Conservation (phyloP, 768 basidiomycete genomes). For the Lentinula boryana region DNA sequence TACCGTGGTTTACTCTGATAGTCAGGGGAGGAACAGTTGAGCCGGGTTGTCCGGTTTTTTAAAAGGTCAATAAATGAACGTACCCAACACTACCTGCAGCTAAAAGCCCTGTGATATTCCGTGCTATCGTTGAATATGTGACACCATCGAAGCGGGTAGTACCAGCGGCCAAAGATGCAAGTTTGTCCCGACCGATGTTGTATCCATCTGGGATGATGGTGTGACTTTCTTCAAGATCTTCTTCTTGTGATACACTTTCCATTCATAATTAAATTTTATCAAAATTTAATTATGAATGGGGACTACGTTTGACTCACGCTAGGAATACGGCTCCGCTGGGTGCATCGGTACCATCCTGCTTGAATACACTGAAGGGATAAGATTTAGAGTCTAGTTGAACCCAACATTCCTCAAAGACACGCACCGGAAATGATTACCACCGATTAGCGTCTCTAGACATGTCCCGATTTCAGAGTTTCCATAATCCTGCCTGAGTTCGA, state of each 20-base stretch:
- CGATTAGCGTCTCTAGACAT: constrained; percentile 71
- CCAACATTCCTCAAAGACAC: not conserved
- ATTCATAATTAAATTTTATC: not conserved
- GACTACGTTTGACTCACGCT: constrained; percentile 33
- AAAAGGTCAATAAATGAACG: not conserved
- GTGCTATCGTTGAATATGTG: constrained; percentile 37
- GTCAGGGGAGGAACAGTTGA: not conserved
- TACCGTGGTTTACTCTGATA: constrained; percentile 6
- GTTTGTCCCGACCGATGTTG: constrained; percentile 14
- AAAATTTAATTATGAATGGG: not conserved
- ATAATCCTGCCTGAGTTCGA: constrained; percentile 74
- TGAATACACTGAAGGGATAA: not conserved
- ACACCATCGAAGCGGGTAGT: constrained; percentile 34
- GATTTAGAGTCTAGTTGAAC: not conserved
- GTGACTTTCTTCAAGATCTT: constrained; percentile 27
- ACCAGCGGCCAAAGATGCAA: constrained; percentile 29
- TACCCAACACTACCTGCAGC: constrained; percentile 42
- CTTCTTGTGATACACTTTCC: constrained; percentile 2
- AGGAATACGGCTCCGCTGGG: constrained; percentile 52
- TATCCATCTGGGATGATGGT: constrained; percentile 46
- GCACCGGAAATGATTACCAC: constrained; percentile 75
- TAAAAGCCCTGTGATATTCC: constrained; percentile 50
- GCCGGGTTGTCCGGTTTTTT: not conserved
- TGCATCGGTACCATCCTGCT: constrained; percentile 35
- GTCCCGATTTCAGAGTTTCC: constrained; percentile 59